Evolutionary conservation across 2,329 filamentous ascomycete species (phyloP), one percentile per base, ranked within the genome.

Genomic region (Aspergillus aculeatinus): DNA sequence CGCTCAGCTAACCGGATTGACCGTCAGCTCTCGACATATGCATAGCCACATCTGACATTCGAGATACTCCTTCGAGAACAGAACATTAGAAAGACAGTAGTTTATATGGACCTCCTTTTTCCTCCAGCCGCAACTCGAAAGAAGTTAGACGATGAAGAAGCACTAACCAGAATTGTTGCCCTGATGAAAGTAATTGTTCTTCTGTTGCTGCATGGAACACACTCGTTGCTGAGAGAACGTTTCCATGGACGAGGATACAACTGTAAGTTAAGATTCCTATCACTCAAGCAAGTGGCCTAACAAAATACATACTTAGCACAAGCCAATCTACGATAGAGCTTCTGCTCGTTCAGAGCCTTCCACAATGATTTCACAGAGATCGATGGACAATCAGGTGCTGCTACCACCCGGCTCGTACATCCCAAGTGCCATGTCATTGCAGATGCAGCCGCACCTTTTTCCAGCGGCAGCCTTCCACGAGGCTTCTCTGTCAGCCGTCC

Each of bases 21-120:
- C 44, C 56, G 61, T 60, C 61, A 63, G 57, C 57, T 53, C 57
- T 54, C 53, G 29, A 51, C n/a, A 48, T 11, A 23, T 63, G 64
- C 64, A 66, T 65, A 66, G 64, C 64, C 64, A 61, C 64, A 58
- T 65, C 60, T 66, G 60, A 66, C 64, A 57, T 58, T 50, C 50
- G 50, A 47, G 51, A 57, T 42, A 33, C 29, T 35, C 35, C 39
- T 53, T 44, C 35, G 19, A 59, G 49, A 55, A 33, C 47, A 55
- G 42, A 55, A 48, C 48, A 35, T 23, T 27, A 29, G 44, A 55
- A 47, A 35, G 31, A 29, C 53, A 31, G 14, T 31, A n/a, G 11
- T 48, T 48, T 29, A 11, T 23, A 11, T 55, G 11, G 44, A 29
- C 27, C 51, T 57, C 31, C 39, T 42, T 48, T 51, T 51, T 51